These are phyloP conservation scores for Diphasiastrum complanatum DNA, from an alignment of 83 land plant genomes.

Conservation along the genomic window DNA sequence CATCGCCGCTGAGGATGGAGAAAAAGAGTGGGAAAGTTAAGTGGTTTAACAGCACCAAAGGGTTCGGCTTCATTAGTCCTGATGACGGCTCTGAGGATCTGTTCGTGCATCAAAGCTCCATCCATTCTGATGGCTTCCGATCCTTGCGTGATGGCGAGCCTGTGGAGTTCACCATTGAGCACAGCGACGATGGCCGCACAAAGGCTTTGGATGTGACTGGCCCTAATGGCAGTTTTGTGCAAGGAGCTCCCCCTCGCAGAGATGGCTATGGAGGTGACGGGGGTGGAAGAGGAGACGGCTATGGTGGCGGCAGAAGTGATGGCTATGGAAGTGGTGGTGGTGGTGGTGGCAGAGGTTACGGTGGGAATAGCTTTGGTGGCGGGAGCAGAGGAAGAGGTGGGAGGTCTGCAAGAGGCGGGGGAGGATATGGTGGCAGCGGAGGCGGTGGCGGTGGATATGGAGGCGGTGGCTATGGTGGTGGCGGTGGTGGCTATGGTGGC, in stretches of 20 bases:
- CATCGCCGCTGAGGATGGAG: too few relatives aligned
- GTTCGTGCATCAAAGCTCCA: constrained; percentile 64
- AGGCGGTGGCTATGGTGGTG: too few relatives aligned
- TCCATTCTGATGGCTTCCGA: constrained; percentile 55
- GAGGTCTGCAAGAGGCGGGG: too few relatives aligned
- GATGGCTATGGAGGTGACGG: constrained; percentile 24
- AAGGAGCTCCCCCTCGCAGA: constrained; percentile 32
- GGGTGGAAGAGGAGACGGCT: constrained; percentile 20
- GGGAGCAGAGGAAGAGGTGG: too few relatives aligned
- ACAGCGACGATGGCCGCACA: constrained; percentile 39
- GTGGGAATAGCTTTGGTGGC: too few relatives aligned
- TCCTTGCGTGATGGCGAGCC: constrained; percentile 49
- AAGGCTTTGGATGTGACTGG: constrained; percentile 71
- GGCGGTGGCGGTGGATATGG: too few relatives aligned
- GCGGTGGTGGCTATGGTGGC: too few relatives aligned
- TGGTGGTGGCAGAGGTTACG: too few relatives aligned
- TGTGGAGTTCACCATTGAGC: constrained; percentile 44
- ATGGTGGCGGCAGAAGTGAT: not conserved
- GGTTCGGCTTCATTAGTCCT: constrained; percentile 64
- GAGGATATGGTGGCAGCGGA: too few relatives aligned
- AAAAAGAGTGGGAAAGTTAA: too few relatives aligned
- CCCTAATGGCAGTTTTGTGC: constrained; percentile 41
- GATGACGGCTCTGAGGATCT: constrained; percentile 61
- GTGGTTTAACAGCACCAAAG: too few relatives aligned
- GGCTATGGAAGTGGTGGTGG: too few relatives aligned